Conservation (phyloP, 2,329 filamentous ascomycete species). For the Colletotrichum horii region DNA sequence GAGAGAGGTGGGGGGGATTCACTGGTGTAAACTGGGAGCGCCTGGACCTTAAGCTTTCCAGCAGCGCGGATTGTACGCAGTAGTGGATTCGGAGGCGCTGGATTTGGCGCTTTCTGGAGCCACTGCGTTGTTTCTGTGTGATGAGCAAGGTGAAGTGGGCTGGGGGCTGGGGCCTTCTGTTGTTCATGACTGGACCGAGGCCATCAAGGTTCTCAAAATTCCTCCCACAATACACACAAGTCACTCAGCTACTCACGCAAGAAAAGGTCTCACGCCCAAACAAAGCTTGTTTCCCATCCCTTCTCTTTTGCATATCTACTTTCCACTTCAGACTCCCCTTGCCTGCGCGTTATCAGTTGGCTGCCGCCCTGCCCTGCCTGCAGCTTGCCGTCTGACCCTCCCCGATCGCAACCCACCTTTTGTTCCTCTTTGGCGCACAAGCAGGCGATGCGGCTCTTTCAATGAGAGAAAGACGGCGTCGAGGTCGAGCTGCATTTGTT, state of each 20-base stretch:
- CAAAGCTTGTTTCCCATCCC: conserved; percentile 12
- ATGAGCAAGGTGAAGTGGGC: background rate
- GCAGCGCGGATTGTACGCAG: background rate
- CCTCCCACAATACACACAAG: background rate
- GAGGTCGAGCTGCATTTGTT: background rate
- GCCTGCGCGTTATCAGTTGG: background rate
- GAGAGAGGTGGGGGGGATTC: background rate
- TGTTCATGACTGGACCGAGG: background rate
- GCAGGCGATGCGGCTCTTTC: background rate
- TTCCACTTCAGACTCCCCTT: background rate
- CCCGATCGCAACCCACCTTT: background rate
- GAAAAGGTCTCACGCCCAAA: conserved; percentile 9
- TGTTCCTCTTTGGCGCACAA: background rate
- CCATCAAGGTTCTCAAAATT: conserved; percentile 8
- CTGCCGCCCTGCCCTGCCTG: background rate
- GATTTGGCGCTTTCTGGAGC: conserved; percentile 3
- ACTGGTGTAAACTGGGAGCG: background rate
- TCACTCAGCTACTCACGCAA: background rate
- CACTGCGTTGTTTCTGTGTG: conserved; percentile 12
- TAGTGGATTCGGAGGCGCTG: conserved; percentile 5
- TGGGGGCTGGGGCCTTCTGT: background rate
- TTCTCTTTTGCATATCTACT: background rate
- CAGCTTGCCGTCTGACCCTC: conserved; percentile 13
- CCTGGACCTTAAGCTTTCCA: conserved; percentile 16
- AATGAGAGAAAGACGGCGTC: background rate